Evolutionary conservation across 2,329 filamentous ascomycete genomes (phyloP).

Genomic region (Monosporascus sp.): DNA sequence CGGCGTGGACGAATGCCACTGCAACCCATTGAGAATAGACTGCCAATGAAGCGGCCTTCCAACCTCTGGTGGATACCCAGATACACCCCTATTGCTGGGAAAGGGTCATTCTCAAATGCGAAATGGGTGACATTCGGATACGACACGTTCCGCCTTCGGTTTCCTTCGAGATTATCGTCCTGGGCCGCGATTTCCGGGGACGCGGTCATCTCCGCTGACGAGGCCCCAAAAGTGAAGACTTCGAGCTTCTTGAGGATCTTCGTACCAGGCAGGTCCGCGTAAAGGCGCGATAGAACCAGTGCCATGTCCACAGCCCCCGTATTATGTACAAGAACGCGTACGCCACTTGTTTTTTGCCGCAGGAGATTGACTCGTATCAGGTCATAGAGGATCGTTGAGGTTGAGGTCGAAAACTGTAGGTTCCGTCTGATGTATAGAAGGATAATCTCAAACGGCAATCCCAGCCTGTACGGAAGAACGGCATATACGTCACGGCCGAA

Average conservation of each 20-base stretch:
- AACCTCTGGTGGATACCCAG: slow-evolving; percentile 29
- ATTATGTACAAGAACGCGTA: slow-evolving; percentile 36
- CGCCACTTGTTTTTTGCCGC: slow-evolving; percentile 25
- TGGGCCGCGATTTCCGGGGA: slow-evolving; percentile 19
- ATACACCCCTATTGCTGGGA: slow-evolving; percentile 33
- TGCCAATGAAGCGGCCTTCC: slow-evolving; percentile 32
- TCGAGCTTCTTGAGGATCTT: slow-evolving; percentile 31
- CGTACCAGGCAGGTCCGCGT: slow-evolving; percentile 30
- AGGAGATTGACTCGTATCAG: slow-evolving; percentile 31
- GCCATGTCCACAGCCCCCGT: slow-evolving; percentile 31
- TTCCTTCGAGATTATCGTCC: background rate
- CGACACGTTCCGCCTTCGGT: background rate
- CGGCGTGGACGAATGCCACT: slow-evolving; percentile 6
- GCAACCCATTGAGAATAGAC: slow-evolving; percentile 30
- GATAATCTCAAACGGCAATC: slow-evolving; percentile 47
- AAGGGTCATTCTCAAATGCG: slow-evolving; percentile 27
- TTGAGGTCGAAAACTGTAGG: slow-evolving; percentile 22
- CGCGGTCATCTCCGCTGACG: slow-evolving; percentile 31
- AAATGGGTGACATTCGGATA: slow-evolving; percentile 16
- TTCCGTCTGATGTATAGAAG: slow-evolving; percentile 27
- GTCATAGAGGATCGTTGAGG: slow-evolving; percentile 27
- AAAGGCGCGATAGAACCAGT: slow-evolving; percentile 31
- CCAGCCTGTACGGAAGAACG: slow-evolving; percentile 44
- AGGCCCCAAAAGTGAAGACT: slow-evolving; percentile 39
- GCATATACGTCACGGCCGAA: slow-evolving; percentile 39